Conservation (phyloP, 768 basidiomycete genomes). For the Suillus tomentosus region DNA sequence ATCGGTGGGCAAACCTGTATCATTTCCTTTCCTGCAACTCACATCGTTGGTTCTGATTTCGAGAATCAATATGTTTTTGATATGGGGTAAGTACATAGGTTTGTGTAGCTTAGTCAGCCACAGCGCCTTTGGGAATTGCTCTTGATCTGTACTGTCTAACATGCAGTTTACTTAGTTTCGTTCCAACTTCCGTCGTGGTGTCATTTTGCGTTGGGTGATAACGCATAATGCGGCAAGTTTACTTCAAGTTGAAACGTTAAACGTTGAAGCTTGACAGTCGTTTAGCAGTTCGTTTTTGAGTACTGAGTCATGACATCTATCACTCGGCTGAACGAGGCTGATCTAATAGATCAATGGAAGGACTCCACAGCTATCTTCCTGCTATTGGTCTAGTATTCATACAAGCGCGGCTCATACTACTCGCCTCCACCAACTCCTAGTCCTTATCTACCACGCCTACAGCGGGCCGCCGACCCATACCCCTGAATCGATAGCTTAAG, state of each 20-base stretch:
- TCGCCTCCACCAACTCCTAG: neutral
- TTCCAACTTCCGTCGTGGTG: neutral
- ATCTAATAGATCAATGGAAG: neutral
- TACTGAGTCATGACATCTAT: neutral
- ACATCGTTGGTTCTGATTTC: neutral
- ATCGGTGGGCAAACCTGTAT: neutral
- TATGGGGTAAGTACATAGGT: too few relatives aligned
- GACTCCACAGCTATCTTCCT: neutral
- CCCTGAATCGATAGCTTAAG: neutral
- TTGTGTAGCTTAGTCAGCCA: neutral
- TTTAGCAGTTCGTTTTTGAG: neutral
- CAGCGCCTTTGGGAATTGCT: too few relatives aligned
- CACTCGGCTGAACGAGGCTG: neutral
- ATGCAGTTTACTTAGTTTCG: too few relatives aligned
- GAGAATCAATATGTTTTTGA: neutral
- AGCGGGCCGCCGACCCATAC: neutral
- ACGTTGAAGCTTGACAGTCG: neutral
- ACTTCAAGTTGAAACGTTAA: neutral
- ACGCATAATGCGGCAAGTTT: neutral
- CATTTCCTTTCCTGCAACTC: neutral
- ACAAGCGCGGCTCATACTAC: neutral
- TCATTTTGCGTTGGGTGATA: neutral
- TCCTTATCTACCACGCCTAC: neutral
- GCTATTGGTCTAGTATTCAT: neutral
- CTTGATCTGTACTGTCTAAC: too few relatives aligned